phyloP scores from a whole-genome alignment of 192 early-diverging fungal species.

The Backusella tarrabulga region DNA sequence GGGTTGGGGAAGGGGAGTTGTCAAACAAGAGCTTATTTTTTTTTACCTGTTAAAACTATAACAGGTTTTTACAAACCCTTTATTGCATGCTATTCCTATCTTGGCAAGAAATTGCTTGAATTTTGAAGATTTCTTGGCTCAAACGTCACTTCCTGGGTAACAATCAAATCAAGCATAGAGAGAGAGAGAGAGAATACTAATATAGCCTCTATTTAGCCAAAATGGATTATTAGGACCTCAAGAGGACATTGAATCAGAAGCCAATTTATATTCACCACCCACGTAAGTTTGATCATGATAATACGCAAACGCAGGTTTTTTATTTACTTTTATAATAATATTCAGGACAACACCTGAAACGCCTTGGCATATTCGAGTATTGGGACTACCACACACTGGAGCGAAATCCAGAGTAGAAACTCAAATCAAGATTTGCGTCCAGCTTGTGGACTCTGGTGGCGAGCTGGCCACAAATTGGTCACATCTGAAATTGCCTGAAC shows the following conservation, averaged over 20 bases:
- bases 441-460: constrained; percentile 57
- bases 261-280: background rate
- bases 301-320: no score
- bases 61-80: constrained; percentile 30
- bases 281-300: background rate
- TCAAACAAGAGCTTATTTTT: background rate
- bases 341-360: constrained; percentile 17
- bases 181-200: background rate
- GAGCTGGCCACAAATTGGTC: constrained; percentile 67
- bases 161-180: background rate
- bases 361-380: constrained; percentile 31
- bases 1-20: no score
- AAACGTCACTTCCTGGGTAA: constrained; percentile 31
- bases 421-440: constrained; percentile 78
- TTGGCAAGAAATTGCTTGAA: constrained; percentile 28
- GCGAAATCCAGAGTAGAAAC: constrained; percentile 82
- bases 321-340: background rate
- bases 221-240: constrained; percentile 13
- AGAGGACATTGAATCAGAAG: constrained; percentile 1
- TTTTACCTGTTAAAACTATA: background rate
- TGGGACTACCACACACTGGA: constrained; percentile 35
- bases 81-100: constrained; percentile 33
- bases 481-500: constrained; percentile 72
- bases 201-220: background rate
- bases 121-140: constrained; percentile 32